Evolutionary conservation across 2,329 filamentous ascomycete species (phyloP).

Genomic region (Cordyceps militaris): DNA sequence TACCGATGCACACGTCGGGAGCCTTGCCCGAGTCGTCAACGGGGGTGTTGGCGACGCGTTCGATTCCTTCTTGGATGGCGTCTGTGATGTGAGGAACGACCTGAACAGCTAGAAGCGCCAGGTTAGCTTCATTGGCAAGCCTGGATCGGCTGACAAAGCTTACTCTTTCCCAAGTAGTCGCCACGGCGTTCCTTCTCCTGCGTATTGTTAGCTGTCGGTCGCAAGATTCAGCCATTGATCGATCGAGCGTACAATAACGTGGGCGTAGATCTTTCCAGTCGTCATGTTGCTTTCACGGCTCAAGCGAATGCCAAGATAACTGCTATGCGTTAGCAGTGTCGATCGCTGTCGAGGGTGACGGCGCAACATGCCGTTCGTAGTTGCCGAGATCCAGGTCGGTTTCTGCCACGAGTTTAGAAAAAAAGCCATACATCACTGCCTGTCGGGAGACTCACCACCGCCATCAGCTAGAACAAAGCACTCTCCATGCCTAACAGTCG

Average conservation of each 20-base stretch:
- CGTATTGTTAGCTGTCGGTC: slow-evolving; percentile 5
- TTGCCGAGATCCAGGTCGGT: slow-evolving; percentile 50
- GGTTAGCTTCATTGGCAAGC: background rate
- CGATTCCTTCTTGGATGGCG: slow-evolving; percentile 88
- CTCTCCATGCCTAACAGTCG: slow-evolving; percentile 63
- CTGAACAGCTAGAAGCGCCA: slow-evolving; percentile 2
- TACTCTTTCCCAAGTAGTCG: slow-evolving; percentile 74
- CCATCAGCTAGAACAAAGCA: slow-evolving; percentile 83
- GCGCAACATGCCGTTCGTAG: slow-evolving; percentile 22
- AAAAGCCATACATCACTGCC: slow-evolving; percentile 25
- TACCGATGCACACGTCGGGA: slow-evolving; percentile 89
- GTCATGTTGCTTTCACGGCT: slow-evolving; percentile 92
- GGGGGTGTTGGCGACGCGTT: slow-evolving; percentile 74
- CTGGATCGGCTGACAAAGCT: slow-evolving; percentile 1
- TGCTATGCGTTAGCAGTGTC: background rate
- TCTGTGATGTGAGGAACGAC: slow-evolving; percentile 82
- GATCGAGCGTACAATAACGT: slow-evolving; percentile 60
- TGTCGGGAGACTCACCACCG: slow-evolving; percentile 31
- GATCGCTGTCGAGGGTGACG: background rate
- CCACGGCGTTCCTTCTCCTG: slow-evolving; percentile 53
- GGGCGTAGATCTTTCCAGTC: slow-evolving; percentile 90
- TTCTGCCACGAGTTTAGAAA: slow-evolving; percentile 19
- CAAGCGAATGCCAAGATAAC: slow-evolving; percentile 63
- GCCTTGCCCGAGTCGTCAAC: slow-evolving; percentile 76
- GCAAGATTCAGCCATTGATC: background rate